These are phyloP conservation scores for Fusarium agapanthi DNA, from an alignment of 2,329 filamentous ascomycete genomes.

Conservation along the genomic window DNA sequence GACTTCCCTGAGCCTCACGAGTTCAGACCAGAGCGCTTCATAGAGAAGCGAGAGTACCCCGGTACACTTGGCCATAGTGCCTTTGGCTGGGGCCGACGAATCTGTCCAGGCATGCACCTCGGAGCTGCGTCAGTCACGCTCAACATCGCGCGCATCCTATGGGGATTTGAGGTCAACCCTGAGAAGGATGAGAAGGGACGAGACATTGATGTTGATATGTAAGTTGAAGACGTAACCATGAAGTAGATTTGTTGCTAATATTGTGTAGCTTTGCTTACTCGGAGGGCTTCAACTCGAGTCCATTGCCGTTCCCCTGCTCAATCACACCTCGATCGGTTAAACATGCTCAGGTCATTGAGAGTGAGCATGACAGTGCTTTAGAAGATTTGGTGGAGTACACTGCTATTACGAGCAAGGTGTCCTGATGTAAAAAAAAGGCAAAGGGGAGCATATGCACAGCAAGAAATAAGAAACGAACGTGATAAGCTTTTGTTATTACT, in stretches of 20 bases:
- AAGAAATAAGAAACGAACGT: accelerated
- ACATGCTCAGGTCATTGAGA: slow-evolving; percentile 46
- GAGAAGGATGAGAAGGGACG: slow-evolving; percentile 43
- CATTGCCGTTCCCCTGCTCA: slow-evolving; percentile 52
- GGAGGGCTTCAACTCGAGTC: slow-evolving; percentile 54
- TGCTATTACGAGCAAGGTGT: slow-evolving; percentile 30
- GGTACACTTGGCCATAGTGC: slow-evolving; percentile 50
- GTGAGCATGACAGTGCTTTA: slow-evolving; percentile 43
- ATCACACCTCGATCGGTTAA: slow-evolving; percentile 48
- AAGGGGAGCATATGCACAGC: accelerated
- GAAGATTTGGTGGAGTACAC: slow-evolving; percentile 42
- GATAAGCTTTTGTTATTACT: neutral
- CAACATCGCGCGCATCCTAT: slow-evolving; percentile 59
- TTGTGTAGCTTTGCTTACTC: slow-evolving; percentile 51
- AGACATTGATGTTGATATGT: slow-evolving; percentile 52
- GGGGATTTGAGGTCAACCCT: slow-evolving; percentile 58
- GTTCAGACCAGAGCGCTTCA: slow-evolving; percentile 50
- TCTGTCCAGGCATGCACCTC: slow-evolving; percentile 58
- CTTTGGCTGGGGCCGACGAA: slow-evolving; percentile 53
- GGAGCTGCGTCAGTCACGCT: slow-evolving; percentile 59
- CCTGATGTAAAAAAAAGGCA: neutral
- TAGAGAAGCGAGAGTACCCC: slow-evolving; percentile 48
- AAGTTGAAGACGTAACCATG: slow-evolving; percentile 2
- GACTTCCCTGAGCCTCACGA: slow-evolving; percentile 53
- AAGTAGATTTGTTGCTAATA: neutral